A percentile compares a stretch with the other conserved stretches of the same genome.
These are phyloP conservation scores for Ceratocystiopsis sp. DNA, from an alignment of 2,329 filamentous ascomycete species.

Conservation along the genomic window DNA sequence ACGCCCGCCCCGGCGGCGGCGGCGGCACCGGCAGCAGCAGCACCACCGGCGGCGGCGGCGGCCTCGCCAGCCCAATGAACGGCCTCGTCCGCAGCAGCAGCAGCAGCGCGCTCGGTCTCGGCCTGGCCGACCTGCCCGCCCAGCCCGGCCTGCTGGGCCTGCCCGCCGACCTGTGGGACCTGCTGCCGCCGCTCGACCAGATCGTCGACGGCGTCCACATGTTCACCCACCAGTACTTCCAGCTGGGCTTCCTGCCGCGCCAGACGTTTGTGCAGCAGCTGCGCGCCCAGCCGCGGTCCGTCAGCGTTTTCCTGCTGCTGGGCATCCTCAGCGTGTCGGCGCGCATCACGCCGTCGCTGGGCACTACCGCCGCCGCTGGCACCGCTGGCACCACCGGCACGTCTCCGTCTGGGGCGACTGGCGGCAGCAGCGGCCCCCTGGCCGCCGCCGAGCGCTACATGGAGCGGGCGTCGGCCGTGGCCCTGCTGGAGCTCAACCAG, in stretches of 20 bases:
- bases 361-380: too few relatives aligned
- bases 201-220: constrained; percentile 34
- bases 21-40: too few relatives aligned
- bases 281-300: constrained; percentile 26
- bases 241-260: constrained; percentile 41
- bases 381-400: too few relatives aligned
- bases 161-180: constrained; percentile 27
- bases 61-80: too few relatives aligned
- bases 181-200: constrained; percentile 29
- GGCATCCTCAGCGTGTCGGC: constrained; percentile 39
- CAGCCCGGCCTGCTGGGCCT: constrained; percentile 3
- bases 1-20: background rate
- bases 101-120: too few relatives aligned
- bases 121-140: too few relatives aligned
- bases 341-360: constrained; percentile 32
- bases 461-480: constrained; percentile 29
- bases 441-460: constrained; percentile 36
- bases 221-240: constrained; percentile 39
- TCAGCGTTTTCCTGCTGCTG: constrained; percentile 37
- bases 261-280: constrained; percentile 30
- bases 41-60: too few relatives aligned
- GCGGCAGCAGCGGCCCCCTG: constrained; percentile 32
- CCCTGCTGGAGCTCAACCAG: constrained; percentile 32
- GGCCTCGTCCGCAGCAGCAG: too few relatives aligned
- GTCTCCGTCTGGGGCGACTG: too few relatives aligned